Evolutionary conservation across 1,139 yeast species (phyloP).

Genomic region (Eremothecium coryli): DNA sequence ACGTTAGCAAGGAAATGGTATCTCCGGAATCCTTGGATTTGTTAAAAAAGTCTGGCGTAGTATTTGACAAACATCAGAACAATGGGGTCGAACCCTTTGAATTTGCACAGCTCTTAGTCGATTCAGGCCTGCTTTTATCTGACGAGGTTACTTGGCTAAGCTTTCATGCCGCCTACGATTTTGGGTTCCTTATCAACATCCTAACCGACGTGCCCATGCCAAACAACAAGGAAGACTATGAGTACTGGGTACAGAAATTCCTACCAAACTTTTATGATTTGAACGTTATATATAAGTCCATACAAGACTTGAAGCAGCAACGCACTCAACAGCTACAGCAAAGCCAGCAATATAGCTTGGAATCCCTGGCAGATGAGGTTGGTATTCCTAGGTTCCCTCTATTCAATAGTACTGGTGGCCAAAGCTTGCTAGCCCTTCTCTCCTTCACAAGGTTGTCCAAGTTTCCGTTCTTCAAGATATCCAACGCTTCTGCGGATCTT

Average conservation of each 20-base stretch:
- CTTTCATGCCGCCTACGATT: constrained; percentile 90
- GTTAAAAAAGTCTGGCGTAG: constrained; percentile 74
- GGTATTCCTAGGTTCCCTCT: constrained; percentile 45
- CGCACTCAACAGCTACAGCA: constrained; percentile 17
- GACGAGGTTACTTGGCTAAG: constrained; percentile 77
- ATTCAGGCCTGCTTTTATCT: constrained; percentile 76
- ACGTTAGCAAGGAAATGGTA: constrained; percentile 69
- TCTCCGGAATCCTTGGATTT: constrained; percentile 67
- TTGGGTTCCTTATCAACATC: constrained; percentile 77
- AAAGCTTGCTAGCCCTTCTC: constrained; percentile 48
- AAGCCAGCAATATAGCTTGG: constrained; percentile 26
- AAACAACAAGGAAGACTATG: constrained; percentile 68
- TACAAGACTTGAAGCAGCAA: constrained; percentile 29
- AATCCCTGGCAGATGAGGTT: constrained; percentile 44
- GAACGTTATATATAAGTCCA: constrained; percentile 60
- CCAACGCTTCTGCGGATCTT: constrained; percentile 31
- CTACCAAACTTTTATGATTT: constrained; percentile 83
- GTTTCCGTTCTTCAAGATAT: constrained; percentile 31
- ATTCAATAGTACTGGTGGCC: constrained; percentile 39
- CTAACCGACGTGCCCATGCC: constrained; percentile 74
- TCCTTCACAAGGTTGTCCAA: constrained; percentile 47
- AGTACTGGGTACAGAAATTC: constrained; percentile 58
- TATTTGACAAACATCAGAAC: constrained; percentile 63
- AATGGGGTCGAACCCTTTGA: constrained; percentile 73
- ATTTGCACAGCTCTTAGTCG: constrained; percentile 77